Conservation (phyloP, 2,329 filamentous ascomycete species). For the Fonsecaea erecta region DNA sequence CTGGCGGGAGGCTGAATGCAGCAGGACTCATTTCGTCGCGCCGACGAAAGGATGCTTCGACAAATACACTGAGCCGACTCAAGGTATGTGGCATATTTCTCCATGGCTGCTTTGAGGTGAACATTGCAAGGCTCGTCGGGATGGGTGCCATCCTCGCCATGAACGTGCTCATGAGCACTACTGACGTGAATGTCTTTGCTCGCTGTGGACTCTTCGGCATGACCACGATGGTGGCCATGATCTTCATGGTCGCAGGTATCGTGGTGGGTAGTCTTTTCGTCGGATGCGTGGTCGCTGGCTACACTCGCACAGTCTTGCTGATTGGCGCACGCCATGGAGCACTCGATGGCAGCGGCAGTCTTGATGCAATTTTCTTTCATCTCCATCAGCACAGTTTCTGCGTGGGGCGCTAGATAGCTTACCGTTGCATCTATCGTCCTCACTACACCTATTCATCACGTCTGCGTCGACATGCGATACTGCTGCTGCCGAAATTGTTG, state of each 20-base stretch:
- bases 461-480: constrained; percentile 1
- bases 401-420: neutral
- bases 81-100: constrained; percentile 40
- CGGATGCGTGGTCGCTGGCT: neutral
- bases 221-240: neutral
- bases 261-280: constrained; percentile 4
- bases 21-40: constrained; percentile 13
- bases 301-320: constrained; percentile 5
- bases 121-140: constrained; percentile 32
- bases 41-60: constrained; percentile 34
- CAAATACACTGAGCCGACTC: constrained; percentile 39
- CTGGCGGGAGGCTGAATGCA: neutral
- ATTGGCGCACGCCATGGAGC: constrained; percentile 14
- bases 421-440: constrained; percentile 28
- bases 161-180: constrained; percentile 28
- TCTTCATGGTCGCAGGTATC: neutral
- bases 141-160: constrained; percentile 34
- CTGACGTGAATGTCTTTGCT: neutral
- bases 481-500: neutral
- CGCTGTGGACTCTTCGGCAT: neutral
- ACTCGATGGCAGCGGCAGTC: constrained; percentile 24
- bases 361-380: constrained; percentile 25
- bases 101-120: constrained; percentile 37
- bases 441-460: constrained; percentile 11
- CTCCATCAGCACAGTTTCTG: constrained; percentile 15